Evolutionary conservation across 2,329 filamentous ascomycete species (phyloP), one percentile per base, ranked within the genome.

Genomic region (Talaromyces albobiverticillius): DNA sequence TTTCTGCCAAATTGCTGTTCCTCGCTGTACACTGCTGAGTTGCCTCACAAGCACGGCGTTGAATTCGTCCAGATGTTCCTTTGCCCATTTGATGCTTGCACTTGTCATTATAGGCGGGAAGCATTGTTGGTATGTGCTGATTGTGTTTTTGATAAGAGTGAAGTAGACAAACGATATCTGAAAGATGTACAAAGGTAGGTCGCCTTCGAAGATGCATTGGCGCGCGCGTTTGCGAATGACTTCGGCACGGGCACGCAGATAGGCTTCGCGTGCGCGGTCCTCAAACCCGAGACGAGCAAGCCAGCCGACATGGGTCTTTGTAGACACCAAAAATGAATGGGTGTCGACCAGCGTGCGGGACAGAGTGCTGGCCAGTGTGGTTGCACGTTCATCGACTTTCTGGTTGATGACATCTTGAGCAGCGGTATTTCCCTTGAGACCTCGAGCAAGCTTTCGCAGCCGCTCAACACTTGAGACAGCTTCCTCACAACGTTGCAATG

Each of bases 1-100:
- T 64, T 89, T 82, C 51, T 82, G 82, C 89, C 90, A 96, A 1
- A 89, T 81, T 42, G 84, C 80, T 13, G 87, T 87, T n/a, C 82
- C 85, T 47, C 79, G 81, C 57, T 95, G 87, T 2, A 94, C 88
- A 67, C 89, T 91, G 72, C 90, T 95, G 57, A 99, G 77, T 73
- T 97, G 94, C 56, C 93, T 80, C 32, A 82, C 84, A 34, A 99
- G 78, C 48, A 94, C 85, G 43, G 80, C 80, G 64, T 96, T 97
- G 77, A 97, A 97, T 2, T 85, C 85, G 63, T 96, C 92, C 1
- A 97, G 85, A 67, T 95, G 86, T 63, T 94, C 88, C 72, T 96
- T 97, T n/a, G 91, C 92, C 94, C 94, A 99, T 67, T 93, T 95
- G 64, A 99, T 93, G 63, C 91, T 95, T 0, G 92, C 91, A 64